Percentiles rank a stretch among this genome's conserved stretches.
Conservation (phyloP, 371 early-diverging fungal species). For the Batkoa obscura region DNA sequence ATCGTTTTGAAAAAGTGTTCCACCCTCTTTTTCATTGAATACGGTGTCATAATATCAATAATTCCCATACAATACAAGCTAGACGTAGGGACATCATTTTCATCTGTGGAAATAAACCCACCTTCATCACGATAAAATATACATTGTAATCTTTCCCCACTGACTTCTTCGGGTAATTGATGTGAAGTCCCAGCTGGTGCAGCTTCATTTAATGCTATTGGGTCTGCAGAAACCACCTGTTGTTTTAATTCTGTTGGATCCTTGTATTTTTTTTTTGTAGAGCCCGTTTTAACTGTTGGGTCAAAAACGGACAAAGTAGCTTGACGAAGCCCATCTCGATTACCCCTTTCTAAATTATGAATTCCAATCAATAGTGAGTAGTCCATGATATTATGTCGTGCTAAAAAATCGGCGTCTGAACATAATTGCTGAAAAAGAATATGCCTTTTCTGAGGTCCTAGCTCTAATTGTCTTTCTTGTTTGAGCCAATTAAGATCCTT, state of each 20-base stretch:
- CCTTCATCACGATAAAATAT: constrained; percentile 81
- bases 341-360: constrained; percentile 66
- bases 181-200: not conserved
- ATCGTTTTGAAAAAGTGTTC: constrained; percentile 79
- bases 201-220: constrained; percentile 25
- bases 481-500: constrained; percentile 93
- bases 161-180: not conserved
- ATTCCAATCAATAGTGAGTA: constrained; percentile 85
- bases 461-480: constrained; percentile 36
- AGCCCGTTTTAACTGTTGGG: constrained; percentile 24
- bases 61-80: constrained; percentile 81
- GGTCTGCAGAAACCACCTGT: constrained; percentile 40
- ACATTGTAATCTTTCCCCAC: constrained; percentile 34
- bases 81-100: constrained; percentile 30
- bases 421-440: constrained; percentile 55
- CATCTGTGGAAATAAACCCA: constrained; percentile 66
- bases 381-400: constrained; percentile 86
- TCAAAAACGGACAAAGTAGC: constrained; percentile 65
- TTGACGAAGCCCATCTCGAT: constrained; percentile 71
- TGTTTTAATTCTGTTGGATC: constrained; percentile 26
- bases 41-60: constrained; percentile 91
- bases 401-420: constrained; percentile 38
- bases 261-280: constrained; percentile 18
- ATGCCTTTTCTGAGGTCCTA: constrained; percentile 63
- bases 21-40: constrained; percentile 56